phyloP scores from a whole-genome alignment of 1,284 basidiomycete species.

The Sanguinoderma infundibulare region DNA sequence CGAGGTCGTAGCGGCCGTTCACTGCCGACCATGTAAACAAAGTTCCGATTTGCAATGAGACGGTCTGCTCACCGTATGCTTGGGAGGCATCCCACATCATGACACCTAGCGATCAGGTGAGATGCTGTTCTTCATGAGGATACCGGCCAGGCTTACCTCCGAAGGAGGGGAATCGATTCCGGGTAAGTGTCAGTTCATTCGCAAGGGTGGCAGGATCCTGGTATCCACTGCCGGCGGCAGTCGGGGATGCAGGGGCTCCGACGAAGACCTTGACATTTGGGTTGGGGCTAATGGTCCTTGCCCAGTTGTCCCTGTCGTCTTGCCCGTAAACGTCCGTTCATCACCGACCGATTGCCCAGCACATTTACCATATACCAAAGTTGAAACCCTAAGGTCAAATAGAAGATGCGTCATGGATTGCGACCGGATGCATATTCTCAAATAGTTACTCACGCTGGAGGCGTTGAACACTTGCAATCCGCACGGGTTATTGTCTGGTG shows the following conservation, averaged over 20 bases:
- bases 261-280: conserved; percentile 65
- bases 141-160: conserved; percentile 43
- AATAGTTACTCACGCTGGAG: conserved; percentile 40
- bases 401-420: neutral
- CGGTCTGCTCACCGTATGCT: conserved; percentile 53
- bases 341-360: neutral
- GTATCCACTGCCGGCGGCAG: conserved; percentile 64
- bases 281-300: conserved; percentile 54
- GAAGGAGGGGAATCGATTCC: conserved; percentile 68
- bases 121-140: neutral
- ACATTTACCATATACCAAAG: conserved; percentile 53
- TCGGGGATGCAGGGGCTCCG: conserved; percentile 60
- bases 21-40: conserved; percentile 36
- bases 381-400: conserved; percentile 49
- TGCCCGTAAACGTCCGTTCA: neutral
- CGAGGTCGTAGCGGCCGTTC: conserved; percentile 63
- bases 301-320: conserved; percentile 60
- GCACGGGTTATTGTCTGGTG: conserved; percentile 55
- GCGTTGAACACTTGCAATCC: conserved; percentile 47
- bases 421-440: neutral
- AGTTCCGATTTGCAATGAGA: neutral
- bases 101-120: conserved; percentile 40
- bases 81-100: conserved; percentile 79
- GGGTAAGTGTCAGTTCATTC: conserved; percentile 56
- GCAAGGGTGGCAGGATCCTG: conserved; percentile 50